Conservation (phyloP, 208 protist species). For the Trypanosoma avium region DNA sequence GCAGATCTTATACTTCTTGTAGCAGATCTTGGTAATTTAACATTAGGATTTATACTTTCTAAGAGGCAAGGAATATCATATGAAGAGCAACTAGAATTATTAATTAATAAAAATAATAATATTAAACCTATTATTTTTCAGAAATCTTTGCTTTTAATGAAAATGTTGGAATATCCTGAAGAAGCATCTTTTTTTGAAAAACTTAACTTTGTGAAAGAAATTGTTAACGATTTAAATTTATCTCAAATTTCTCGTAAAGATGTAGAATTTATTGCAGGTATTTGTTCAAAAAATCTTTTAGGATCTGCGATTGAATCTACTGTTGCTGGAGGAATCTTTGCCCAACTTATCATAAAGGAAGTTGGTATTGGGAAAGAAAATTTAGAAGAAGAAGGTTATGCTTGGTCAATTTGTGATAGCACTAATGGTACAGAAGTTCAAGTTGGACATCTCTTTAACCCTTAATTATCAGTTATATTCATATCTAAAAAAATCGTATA, state of each 20-base stretch:
- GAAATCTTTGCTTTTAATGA: slow-evolving; percentile 22
- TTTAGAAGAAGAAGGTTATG: slow-evolving; percentile 11
- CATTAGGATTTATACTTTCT: slow-evolving; percentile 21
- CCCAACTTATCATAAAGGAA: slow-evolving; percentile 25
- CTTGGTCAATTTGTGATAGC: slow-evolving; percentile 22
- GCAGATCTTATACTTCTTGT: slow-evolving; percentile 24
- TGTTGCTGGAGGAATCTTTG: slow-evolving; percentile 22
- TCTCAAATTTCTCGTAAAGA: slow-evolving; percentile 7
- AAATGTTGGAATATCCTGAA: slow-evolving; percentile 22
- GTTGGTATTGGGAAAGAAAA: slow-evolving; percentile 6
- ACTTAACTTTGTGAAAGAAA: slow-evolving; percentile 13
- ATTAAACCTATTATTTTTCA: slow-evolving; percentile 20
- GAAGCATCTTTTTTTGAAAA: slow-evolving; percentile 18
- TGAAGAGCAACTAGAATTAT: slow-evolving; percentile 14
- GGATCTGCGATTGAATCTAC: slow-evolving; percentile 22
- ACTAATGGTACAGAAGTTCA: slow-evolving; percentile 12
- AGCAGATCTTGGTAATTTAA: slow-evolving; percentile 11
- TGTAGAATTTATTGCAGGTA: slow-evolving; percentile 1
- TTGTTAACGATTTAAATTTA: slow-evolving; percentile 1
- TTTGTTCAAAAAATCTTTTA: neutral
- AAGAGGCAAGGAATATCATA: slow-evolving; percentile 3
- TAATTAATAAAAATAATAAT: slow-evolving; percentile 8
- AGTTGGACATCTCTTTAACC: slow-evolving; percentile 9
- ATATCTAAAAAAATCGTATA: too few species aligned
- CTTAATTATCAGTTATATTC: neutral